Evolutionary conservation across 495 filamentous ascomycete species (phyloP).

Genomic region (Hyaloscypha bicolor): DNA sequence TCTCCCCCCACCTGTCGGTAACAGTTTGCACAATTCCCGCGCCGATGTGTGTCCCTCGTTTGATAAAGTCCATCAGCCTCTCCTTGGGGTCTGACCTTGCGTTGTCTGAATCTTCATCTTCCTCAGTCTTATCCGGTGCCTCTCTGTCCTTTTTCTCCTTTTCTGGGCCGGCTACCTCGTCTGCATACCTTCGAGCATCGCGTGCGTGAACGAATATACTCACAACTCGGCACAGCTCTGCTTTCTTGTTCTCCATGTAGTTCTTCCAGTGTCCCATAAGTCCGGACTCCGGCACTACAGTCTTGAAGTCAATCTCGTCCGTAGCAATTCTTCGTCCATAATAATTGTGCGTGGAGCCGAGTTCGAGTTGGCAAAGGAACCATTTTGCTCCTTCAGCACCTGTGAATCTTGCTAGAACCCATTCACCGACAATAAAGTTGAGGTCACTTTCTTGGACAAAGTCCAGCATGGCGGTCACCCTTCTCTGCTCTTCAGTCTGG

Average conservation of each 20-base stretch:
- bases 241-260: constrained; percentile 45
- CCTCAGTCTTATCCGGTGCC: constrained; percentile 12
- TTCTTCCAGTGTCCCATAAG: constrained; percentile 41
- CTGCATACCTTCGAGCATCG: constrained; percentile 28
- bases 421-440: constrained; percentile 45
- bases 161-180: neutral
- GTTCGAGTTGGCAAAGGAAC: constrained; percentile 50
- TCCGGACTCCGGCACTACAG: constrained; percentile 39
- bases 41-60: constrained; percentile 30
- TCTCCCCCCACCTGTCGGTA: constrained; percentile 36
- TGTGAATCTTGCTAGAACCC: constrained; percentile 50
- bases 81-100: constrained; percentile 23
- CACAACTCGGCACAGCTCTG: constrained; percentile 41
- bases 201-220: constrained; percentile 28
- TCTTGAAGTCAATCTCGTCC: constrained; percentile 41
- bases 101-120: constrained; percentile 33
- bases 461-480: constrained; percentile 42
- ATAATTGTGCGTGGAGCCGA: constrained; percentile 39
- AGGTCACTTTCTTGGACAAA: constrained; percentile 45
- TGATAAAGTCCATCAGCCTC: constrained; percentile 32
- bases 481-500: constrained; percentile 35
- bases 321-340: constrained; percentile 45
- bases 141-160: constrained; percentile 22
- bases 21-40: constrained; percentile 36
- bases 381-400: constrained; percentile 44